Percentiles rank a stretch among this genome's conserved stretches.
These are phyloP conservation scores for Plasmodium berghei DNA, from an alignment of 169 alveolate species.

Conservation along the genomic window DNA sequence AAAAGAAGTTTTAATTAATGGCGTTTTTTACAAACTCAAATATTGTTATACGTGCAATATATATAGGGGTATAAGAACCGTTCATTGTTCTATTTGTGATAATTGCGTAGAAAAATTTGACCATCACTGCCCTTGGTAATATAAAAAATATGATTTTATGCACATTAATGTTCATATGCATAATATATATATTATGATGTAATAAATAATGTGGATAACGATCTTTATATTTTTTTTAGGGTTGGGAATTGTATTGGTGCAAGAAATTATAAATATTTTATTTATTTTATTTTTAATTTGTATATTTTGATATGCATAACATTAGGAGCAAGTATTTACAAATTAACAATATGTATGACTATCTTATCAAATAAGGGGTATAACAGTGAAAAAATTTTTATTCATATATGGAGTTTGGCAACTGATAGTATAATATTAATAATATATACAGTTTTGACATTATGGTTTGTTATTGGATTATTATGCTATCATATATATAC, in stretches of 20 bases:
- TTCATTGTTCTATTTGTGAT: slow-evolving; percentile 93
- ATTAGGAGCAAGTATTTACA: slow-evolving; percentile 67
- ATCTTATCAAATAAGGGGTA: slow-evolving; percentile 38
- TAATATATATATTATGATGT: not conserved
- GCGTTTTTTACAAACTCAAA: slow-evolving; percentile 85
- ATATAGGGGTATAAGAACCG: slow-evolving; percentile 90
- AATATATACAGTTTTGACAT: slow-evolving; percentile 77
- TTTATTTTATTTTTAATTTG: slow-evolving; percentile 78
- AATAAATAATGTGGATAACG: not conserved
- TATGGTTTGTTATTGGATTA: slow-evolving; percentile 88
- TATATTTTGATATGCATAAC: slow-evolving; percentile 75
- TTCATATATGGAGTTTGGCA: slow-evolving; percentile 71
- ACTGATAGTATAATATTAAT: slow-evolving; percentile 65
- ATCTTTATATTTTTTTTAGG: slow-evolving; percentile 15
- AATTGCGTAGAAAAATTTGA: slow-evolving; percentile 93
- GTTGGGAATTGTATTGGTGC: slow-evolving; percentile 93
- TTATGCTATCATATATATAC: slow-evolving; percentile 85
- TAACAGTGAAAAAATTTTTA: slow-evolving; percentile 53
- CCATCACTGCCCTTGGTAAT: slow-evolving; percentile 94
- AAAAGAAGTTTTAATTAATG: slow-evolving; percentile 80
- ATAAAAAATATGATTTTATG: not conserved
- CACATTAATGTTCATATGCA: not conserved
- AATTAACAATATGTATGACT: slow-evolving; percentile 71
- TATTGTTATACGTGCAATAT: slow-evolving; percentile 90
- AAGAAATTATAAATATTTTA: slow-evolving; percentile 87